Conservation (phyloP, 75 land plant species). For the Azolla pinnata region DNA sequence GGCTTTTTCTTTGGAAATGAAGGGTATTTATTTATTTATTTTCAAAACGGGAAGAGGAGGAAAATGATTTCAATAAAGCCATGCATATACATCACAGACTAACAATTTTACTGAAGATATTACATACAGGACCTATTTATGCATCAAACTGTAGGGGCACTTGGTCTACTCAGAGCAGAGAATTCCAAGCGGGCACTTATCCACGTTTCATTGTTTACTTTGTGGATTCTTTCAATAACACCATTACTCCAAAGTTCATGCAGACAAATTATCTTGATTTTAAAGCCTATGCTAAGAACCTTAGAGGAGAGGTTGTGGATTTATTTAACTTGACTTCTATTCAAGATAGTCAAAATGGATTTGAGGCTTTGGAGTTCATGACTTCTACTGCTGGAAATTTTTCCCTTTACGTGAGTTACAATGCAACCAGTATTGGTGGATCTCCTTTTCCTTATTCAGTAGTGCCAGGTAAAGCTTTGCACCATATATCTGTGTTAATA, state of each 20-base stretch:
- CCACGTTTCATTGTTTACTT: neutral
- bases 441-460: neutral
- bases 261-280: neutral
- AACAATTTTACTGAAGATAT: neutral
- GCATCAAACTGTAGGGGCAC: neutral
- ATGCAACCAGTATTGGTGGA: neutral
- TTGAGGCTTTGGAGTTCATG: neutral
- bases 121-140: neutral
- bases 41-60: neutral
- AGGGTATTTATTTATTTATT: neutral
- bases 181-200: constrained; percentile 1
- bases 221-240: neutral
- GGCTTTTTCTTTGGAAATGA: no score
- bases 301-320: neutral
- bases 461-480: constrained; percentile 1
- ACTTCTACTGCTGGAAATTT: neutral
- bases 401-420: neutral
- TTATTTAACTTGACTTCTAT: neutral
- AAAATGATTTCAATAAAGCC: neutral
- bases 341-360: neutral
- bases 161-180: neutral
- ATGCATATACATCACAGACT: neutral
- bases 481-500: no score
- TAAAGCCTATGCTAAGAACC: neutral
- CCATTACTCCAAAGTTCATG: neutral